Evolutionary conservation across 148 eudicot genomes (phyloP), one percentile per base, ranked within the genome.

Genomic region (Chenopodium album): DNA sequence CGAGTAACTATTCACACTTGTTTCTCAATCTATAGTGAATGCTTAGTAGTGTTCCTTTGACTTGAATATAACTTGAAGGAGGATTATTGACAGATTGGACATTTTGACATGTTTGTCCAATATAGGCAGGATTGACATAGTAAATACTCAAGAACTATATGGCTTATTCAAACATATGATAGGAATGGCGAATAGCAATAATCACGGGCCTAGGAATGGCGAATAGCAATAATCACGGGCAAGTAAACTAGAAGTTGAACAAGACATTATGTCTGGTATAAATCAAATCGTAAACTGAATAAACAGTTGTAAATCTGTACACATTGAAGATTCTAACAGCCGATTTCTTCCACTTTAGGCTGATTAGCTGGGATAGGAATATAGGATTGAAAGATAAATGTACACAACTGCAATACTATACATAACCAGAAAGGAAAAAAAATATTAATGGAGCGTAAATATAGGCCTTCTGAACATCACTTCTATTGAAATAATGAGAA

Each of bases 401-500:
- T 75, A 75, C 71, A 81, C 14, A 76, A 56, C 60, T 63, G 72
- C 66, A 41, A 81, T 17, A 81, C 69, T 81, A 23, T 76, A 81
- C 83, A 81, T 34, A 47, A 66, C 26, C 70, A 12, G 75, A 56
- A 63, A 41, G 7, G 44, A 5, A 41, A 41, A 32, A 63, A 66
- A 12, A 9, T 1, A 4, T 22, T 62, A 20, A 20, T 22, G 26
- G 66, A 8, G 48, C 19, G 54, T 10, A 75, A 37, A 54, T 54
- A 54, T 9, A 20, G 62, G 78, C 52, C 28, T 71, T 68, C 14
- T 7, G 73, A 65, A 29, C 28, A 22, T 46, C 3, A 62, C 28
- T 64, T 46, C 78, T 26, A 71, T 16, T 20, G 71, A 0, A 47
- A 77, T 7, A 52, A 46, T 29, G 26, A 26, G 73, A 67, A 78